Percentiles rank a stretch among this genome's conserved stretches.
These are phyloP conservation scores for Talaromyces proteolyticus DNA, from an alignment of 495 filamentous ascomycete species.

Conservation along the genomic window DNA sequence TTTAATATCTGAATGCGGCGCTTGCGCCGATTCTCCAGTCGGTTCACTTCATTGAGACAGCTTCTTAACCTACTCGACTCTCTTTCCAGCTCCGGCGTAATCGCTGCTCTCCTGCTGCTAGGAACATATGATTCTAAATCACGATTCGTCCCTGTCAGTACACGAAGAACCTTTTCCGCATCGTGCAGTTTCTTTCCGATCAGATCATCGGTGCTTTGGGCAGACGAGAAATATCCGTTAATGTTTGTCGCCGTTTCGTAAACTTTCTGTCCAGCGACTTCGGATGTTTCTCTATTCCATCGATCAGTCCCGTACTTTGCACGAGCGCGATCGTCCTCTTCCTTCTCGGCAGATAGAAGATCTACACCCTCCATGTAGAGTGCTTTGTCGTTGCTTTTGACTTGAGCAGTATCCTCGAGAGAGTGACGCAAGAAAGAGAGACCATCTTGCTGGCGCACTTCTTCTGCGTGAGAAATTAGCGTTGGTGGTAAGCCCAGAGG, in stretches of 20 bases:
- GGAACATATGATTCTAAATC: constrained; percentile 85
- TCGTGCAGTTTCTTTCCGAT: constrained; percentile 74
- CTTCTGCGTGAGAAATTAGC: constrained; percentile 84
- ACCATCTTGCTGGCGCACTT: constrained; percentile 90
- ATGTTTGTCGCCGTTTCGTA: constrained; percentile 74
- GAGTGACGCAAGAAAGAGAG: constrained; percentile 65
- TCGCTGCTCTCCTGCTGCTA: constrained; percentile 68
- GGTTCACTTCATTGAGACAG: constrained; percentile 73
- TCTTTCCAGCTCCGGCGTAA: constrained; percentile 73
- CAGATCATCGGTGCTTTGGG: constrained; percentile 73
- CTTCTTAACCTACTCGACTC: constrained; percentile 68
- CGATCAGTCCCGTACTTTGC: constrained; percentile 82
- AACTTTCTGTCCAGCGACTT: constrained; percentile 64
- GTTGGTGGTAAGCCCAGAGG: constrained; percentile 85
- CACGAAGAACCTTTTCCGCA: constrained; percentile 63
- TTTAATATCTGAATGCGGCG: constrained; percentile 69
- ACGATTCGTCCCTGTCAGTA: constrained; percentile 72
- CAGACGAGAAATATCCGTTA: constrained; percentile 80
- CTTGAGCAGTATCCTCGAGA: constrained; percentile 79
- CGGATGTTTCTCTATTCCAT: constrained; percentile 69
- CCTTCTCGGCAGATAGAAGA: constrained; percentile 68
- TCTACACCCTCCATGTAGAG: constrained; percentile 79
- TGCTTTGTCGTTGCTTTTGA: constrained; percentile 67
- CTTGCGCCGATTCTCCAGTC: constrained; percentile 71
- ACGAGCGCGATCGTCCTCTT: constrained; percentile 71